Evolutionary conservation across 805 yeast species (phyloP).

Genomic region (Myxozyma mucilagina): DNA sequence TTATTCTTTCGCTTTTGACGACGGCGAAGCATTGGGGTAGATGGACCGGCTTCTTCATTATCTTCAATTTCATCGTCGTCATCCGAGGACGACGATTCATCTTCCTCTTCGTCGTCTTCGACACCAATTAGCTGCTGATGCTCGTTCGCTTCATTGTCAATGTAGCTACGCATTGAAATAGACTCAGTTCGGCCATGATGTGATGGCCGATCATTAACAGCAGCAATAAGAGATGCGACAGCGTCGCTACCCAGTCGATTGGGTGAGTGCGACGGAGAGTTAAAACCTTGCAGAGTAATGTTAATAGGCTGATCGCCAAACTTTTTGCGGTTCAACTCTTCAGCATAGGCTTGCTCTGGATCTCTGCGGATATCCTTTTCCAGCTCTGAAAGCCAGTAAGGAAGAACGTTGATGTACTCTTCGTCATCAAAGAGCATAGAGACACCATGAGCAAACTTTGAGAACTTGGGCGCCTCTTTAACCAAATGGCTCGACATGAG

Average conservation of each 20-base stretch:
- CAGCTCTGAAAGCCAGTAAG: slow-evolving; percentile 92
- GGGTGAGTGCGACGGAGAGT: slow-evolving; percentile 11
- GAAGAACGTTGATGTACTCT: slow-evolving; percentile 73
- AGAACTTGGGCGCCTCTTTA: slow-evolving; percentile 90
- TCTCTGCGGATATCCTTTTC: slow-evolving; percentile 74
- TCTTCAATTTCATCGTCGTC: slow-evolving; percentile 40
- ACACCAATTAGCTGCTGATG: slow-evolving; percentile 20
- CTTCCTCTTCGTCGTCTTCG: slow-evolving; percentile 37
- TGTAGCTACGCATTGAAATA: slow-evolving; percentile 22
- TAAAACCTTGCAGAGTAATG: slow-evolving; percentile 4
- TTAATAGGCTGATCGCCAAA: slow-evolving; percentile 29
- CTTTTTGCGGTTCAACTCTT: slow-evolving; percentile 52
- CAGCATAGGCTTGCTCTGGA: slow-evolving; percentile 77
- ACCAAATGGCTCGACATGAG: slow-evolving; percentile 79
- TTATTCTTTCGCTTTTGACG: slow-evolving; percentile 5
- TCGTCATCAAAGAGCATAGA: slow-evolving; percentile 87
- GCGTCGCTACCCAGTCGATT: slow-evolving; percentile 1
- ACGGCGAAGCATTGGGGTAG: slow-evolving; percentile 3
- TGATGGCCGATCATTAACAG: slow-evolving; percentile 32
- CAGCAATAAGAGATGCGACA: slow-evolving; percentile 13
- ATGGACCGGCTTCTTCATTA: slow-evolving; percentile 27
- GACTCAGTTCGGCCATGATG: slow-evolving; percentile 25
- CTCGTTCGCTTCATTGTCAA: slow-evolving; percentile 21
- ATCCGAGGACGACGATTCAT: slow-evolving; percentile 41
- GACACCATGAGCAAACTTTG: slow-evolving; percentile 90